A percentile compares a stretch with the other conserved stretches of the same genome.
Evolutionary conservation across 148 eudicot species (phyloP).

Genomic region (Nepenthes gracilis): DNA sequence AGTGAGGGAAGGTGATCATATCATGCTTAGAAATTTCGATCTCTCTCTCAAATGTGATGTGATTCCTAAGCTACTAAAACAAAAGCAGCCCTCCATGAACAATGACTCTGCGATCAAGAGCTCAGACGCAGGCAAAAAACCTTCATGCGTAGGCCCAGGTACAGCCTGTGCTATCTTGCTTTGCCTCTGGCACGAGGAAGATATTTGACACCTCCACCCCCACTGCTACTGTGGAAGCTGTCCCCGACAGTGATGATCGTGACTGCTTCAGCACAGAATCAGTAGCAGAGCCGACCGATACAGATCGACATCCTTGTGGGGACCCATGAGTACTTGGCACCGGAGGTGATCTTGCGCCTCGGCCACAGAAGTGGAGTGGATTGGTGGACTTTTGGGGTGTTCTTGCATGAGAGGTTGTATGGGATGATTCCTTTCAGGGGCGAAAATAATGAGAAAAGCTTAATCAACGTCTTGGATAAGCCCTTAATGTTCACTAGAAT

Average conservation of each 20-base stretch:
- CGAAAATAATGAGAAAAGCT: slow-evolving; percentile 25
- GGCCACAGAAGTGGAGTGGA: slow-evolving; percentile 48
- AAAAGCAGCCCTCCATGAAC: background rate
- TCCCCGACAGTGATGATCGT: background rate
- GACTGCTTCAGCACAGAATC: slow-evolving; percentile 3
- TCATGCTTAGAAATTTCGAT: slow-evolving; percentile 42
- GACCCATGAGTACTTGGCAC: slow-evolving; percentile 46
- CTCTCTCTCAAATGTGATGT: slow-evolving; percentile 34
- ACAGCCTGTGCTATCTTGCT: slow-evolving; percentile 19
- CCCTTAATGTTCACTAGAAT: slow-evolving; percentile 30
- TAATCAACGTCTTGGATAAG: slow-evolving; percentile 31
- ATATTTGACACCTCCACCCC: background rate
- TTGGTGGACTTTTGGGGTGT: slow-evolving; percentile 52
- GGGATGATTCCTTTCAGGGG: slow-evolving; percentile 46
- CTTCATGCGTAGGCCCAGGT: slow-evolving; percentile 10
- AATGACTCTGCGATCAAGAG: slow-evolving; percentile 5
- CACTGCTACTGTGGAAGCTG: slow-evolving; percentile 4
- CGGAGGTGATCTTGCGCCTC: slow-evolving; percentile 36
- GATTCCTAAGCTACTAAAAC: slow-evolving; percentile 11
- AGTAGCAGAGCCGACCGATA: slow-evolving; percentile 39
- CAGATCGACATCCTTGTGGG: slow-evolving; percentile 51
- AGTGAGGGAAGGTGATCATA: slow-evolving; percentile 36
- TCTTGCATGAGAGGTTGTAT: slow-evolving; percentile 31
- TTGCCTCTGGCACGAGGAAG: slow-evolving; percentile 4
- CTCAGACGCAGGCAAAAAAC: slow-evolving; percentile 22